Base-by-base conservation (phyloP, 2,329 filamentous ascomycete species). In the Aureobasidium leucospermi region DNA sequence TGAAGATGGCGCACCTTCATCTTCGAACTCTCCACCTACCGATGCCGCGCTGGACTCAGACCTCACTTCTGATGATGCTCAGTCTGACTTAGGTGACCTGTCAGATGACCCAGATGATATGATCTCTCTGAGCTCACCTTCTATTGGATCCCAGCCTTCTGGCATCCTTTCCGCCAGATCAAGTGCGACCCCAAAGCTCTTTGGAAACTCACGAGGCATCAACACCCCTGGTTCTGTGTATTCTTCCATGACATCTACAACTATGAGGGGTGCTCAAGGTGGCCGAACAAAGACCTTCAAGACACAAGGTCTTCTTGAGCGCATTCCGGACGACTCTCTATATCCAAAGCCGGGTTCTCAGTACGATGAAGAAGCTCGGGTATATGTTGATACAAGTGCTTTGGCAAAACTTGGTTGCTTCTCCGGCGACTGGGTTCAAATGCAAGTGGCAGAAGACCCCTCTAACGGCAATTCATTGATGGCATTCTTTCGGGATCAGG, bases 101-200 rank as follows among this genome's bases (percentile, higher is more conserved):
- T 96, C 93, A 0, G 92, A 96, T 71, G 93, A 96, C 69, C 94
- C 90, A 0, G 92, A 96, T 64, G 91, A 96, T 62, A 89, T 96
- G 81, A 96, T 97, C 56, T 95, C 91, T 4, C 79, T 97, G 34
- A 86, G 88, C 64, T 86, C 88, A 1, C 93, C 93, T 1, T 83
- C 86, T 31, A 76, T 96, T 15, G 85, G 89, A 1, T 82, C 90
- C n/a, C 85, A 88, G 29, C 85, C 85, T 59, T 87, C 88, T 0
- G 93, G 90, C 51, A 85, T 89, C 16, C 80, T 93, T 65, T 94
- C 90, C 23, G 88, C 89, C 0, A 81, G 91, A 68, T 88, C 88
- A 42, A 84, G 88, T 1, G 90, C 89, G 10, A 96, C 91, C 0
- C 92, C 92, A 1, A 85, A 90, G 69, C 88, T 89, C 0, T 79